Percentiles rank a stretch among this genome's conserved stretches.
Evolutionary conservation across 139 green algal species (phyloP).

Genomic region (Desmodesmus armatus): DNA sequence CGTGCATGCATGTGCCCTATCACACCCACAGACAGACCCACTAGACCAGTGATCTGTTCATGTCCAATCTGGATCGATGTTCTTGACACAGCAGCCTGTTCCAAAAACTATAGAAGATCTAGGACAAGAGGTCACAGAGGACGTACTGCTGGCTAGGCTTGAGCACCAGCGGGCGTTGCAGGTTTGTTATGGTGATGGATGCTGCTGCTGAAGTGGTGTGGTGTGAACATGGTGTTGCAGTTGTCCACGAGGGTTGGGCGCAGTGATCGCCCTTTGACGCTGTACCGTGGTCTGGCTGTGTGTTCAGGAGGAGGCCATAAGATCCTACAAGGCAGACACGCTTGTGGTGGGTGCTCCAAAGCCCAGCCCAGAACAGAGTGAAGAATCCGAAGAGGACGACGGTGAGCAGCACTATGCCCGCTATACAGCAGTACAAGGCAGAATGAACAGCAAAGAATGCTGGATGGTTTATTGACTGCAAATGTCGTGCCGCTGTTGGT

Average conservation of each 20-base stretch:
- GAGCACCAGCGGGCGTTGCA: constrained; percentile 6
- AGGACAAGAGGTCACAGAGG: neutral
- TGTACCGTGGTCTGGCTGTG: neutral
- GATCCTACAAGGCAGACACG: constrained; percentile 12
- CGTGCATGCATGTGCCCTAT: too few relatives aligned
- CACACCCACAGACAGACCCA: too few relatives aligned
- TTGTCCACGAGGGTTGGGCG: neutral
- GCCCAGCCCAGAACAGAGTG: neutral
- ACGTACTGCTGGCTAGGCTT: neutral
- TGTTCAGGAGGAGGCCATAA: constrained; percentile 28
- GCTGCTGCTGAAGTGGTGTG: neutral
- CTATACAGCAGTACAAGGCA: neutral
- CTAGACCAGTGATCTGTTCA: too few relatives aligned
- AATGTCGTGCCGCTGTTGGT: neutral
- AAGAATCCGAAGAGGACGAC: constrained; percentile 6
- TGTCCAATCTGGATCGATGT: too few relatives aligned
- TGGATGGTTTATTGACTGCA: neutral
- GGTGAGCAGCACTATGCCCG: neutral
- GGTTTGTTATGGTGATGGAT: neutral
- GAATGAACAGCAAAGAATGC: neutral
- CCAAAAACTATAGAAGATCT: constrained; percentile 21
- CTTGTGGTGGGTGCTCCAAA: constrained; percentile 17
- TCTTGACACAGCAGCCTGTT: constrained; percentile 22
- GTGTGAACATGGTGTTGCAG: neutral
- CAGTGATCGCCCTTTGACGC: neutral